Base-by-base conservation (phyloP, 148 eudicot species). In the Fagopyrum homotropicum region DNA sequence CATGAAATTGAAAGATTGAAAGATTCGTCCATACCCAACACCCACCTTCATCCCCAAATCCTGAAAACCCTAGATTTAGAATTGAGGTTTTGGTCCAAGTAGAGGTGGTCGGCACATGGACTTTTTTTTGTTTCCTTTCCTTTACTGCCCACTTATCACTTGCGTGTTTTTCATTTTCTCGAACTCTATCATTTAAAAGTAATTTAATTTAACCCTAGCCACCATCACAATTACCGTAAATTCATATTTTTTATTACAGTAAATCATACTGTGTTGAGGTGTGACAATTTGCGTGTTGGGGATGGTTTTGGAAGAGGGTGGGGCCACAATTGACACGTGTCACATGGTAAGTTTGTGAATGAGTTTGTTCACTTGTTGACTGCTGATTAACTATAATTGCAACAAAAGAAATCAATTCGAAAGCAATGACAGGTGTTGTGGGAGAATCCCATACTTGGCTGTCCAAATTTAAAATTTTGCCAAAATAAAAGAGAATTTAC, bases 51-150 rank as follows among this genome's bases (percentile, higher is more conserved):
- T 6, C 71, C 71, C 71, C 46, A 66, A 66, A 66, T 66, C 17
- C 9, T 66, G 71, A 66, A 66, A 66, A 66, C 71, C 71, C 71
- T 66, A 66, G 71, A 66, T 66, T 66, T 66, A 46, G 71, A 66
- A 66, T 66, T 40, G 71, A 35, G 46, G 45, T 40, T 66, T 66
- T 66, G 71, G 71, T 66, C 71, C 71, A 66, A 66, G 9, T 35
- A 40, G 71, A 35, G 46, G 46, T 66, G 71, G 71, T 66, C 71
- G 71, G 71, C 71, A 66, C 71, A 66, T 66, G 71, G 71, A 66
- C 46, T 15, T 9, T 49, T 49, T 9, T 49, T 8, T 9, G 12
- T 12, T 49, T 49, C 12, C 52, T 49, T 49, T 49, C 10, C 70
- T 64, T 64, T 64, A 64, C 70, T 64, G 40, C 40, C n/a, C 70